A percentile compares a stretch with the other conserved stretches of the same genome.
phyloP scores from a whole-genome alignment of 2,329 filamentous ascomycete species.

The Aspergillus jensenii region DNA sequence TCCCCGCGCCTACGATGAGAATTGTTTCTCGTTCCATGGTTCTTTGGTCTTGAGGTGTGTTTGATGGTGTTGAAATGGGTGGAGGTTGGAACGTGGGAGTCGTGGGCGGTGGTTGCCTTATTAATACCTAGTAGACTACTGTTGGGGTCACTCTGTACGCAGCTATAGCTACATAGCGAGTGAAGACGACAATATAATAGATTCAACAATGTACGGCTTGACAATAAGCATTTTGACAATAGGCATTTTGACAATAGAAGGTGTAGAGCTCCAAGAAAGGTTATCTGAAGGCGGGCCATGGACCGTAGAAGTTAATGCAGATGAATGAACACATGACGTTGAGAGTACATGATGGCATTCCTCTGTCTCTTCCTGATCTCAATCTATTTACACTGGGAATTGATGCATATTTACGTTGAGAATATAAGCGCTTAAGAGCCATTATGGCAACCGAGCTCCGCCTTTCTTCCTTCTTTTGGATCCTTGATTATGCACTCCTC shows the following conservation, averaged over 20 bases:
- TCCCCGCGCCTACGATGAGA: constrained; percentile 64
- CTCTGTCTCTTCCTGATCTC: background rate
- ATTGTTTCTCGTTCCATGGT: constrained; percentile 19
- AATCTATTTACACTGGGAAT: background rate
- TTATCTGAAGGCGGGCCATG: background rate
- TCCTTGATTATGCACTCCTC: background rate
- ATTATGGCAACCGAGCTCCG: background rate
- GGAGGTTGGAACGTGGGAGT: background rate
- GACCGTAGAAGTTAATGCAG: background rate
- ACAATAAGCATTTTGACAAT: background rate
- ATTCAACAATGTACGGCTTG: background rate
- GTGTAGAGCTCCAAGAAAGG: background rate
- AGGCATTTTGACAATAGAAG: background rate
- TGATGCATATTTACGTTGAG: background rate
- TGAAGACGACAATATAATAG: background rate
- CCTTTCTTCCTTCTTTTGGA: background rate
- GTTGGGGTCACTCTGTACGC: background rate
- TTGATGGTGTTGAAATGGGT: background rate
- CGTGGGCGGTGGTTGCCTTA: background rate
- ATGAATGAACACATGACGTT: background rate
- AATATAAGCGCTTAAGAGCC: background rate
- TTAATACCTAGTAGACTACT: background rate
- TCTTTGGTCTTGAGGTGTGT: background rate
- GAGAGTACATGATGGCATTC: background rate
- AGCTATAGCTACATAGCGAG: background rate